Conservation (phyloP, 164 flowering plant species). For the Magnolia changhungtana region DNA sequence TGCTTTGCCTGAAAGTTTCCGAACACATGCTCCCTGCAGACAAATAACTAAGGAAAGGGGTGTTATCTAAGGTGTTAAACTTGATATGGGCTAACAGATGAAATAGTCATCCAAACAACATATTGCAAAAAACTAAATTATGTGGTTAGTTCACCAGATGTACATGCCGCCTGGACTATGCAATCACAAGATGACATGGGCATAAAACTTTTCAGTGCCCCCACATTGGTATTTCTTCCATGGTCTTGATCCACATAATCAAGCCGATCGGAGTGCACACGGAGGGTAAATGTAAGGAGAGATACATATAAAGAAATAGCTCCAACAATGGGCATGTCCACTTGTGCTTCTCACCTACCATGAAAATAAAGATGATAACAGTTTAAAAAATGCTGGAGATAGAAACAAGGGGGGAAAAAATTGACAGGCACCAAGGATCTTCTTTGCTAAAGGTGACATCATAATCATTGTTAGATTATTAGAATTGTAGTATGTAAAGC, state of each 20-base stretch:
- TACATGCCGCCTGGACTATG: background rate
- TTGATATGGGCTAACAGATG: background rate
- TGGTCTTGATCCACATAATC: constrained; percentile 89
- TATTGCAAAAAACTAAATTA: background rate
- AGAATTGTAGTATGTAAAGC: background rate
- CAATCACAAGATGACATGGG: background rate
- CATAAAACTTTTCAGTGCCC: too few species aligned
- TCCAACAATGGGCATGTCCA: constrained; percentile 83
- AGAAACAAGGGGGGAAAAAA: background rate
- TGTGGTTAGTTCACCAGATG: background rate
- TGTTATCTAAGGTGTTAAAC: background rate
- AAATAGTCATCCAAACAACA: constrained; percentile 1
- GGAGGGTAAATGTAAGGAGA: constrained; percentile 93
- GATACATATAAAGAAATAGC: constrained; percentile 78
- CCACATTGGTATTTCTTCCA: too few species aligned
- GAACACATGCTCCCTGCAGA: constrained; percentile 84
- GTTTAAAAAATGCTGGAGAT: background rate
- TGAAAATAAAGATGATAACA: constrained; percentile 4
- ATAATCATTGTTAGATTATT: background rate
- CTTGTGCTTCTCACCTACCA: constrained; percentile 91
- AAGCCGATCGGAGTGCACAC: constrained; percentile 96
- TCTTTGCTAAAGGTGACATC: background rate
- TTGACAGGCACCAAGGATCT: background rate
- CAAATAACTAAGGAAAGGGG: background rate
- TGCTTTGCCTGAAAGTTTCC: constrained; percentile 70